Percentiles rank a stretch among this genome's conserved stretches.
These are phyloP conservation scores for Pythium plurisporium DNA, from an alignment of 352 stramenopile genomes.

Conservation along the genomic window DNA sequence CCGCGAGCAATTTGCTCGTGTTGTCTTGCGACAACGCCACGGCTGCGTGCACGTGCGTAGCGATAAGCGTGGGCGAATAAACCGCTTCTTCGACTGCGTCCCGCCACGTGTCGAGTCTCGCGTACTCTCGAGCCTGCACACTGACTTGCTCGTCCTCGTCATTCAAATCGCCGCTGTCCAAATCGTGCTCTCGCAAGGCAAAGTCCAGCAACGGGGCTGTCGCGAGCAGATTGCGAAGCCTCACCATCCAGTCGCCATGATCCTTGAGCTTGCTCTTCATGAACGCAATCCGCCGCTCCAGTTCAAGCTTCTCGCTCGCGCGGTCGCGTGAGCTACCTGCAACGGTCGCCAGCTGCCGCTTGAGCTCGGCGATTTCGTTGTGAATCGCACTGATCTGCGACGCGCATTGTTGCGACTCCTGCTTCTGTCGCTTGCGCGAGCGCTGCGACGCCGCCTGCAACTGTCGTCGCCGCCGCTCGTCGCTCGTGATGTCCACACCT, in stretches of 20 bases:
- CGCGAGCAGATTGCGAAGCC: conserved; percentile 44
- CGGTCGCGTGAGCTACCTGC: background rate
- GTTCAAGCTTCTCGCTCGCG: conserved; percentile 25
- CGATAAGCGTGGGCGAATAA: conserved; percentile 31
- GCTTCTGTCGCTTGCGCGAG: conserved; percentile 48
- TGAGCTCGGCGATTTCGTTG: conserved; percentile 31
- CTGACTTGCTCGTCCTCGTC: background rate
- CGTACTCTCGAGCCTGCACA: background rate
- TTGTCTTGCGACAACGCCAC: conserved; percentile 30
- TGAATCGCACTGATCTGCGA: conserved; percentile 30
- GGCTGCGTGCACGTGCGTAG: conserved; percentile 25
- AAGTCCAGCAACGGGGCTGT: conserved; percentile 45
- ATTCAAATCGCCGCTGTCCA: background rate
- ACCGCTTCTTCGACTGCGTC: background rate
- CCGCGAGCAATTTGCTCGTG: conserved; percentile 28
- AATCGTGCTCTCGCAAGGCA: background rate
- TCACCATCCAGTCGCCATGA: conserved; percentile 44
- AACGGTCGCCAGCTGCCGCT: conserved; percentile 18
- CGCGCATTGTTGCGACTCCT: conserved; percentile 31
- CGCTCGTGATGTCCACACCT: background rate
- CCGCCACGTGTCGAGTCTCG: conserved; percentile 28
- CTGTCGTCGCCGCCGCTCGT: conserved; percentile 14
- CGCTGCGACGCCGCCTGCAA: conserved; percentile 21
- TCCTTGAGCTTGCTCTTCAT: conserved; percentile 45
- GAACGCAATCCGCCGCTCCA: conserved; percentile 30